Base-by-base conservation (phyloP, 768 basidiomycete species). In the Rhizopogon sp. region DNA sequence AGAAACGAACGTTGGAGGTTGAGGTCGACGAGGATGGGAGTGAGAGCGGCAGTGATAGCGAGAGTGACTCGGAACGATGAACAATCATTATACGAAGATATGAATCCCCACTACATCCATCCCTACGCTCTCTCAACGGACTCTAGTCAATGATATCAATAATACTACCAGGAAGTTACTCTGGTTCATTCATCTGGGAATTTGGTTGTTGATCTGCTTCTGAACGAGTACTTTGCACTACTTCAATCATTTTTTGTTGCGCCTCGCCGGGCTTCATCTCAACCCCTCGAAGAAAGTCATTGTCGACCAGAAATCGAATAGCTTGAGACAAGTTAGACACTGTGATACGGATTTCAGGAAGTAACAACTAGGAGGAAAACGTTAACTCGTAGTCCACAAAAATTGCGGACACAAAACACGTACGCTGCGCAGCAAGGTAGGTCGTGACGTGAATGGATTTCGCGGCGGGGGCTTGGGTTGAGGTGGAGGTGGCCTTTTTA, bases 301-400 rank as follows among this genome's bases (percentile, higher is more conserved):
- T 97, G 57, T 90, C 88, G 1, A 91, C 93, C 16, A 96, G 69
- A 69, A 97, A 98, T 31, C 80, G 84, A 59, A 97, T 90, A 5
- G 90, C 92, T 68, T 98, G 95, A 0, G 93, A 93, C 5, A 98
- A 77, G 68, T 94, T 94, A 1, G 93, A 95, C 4, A 94, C 79
- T 0, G 94, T 95, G 59, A 90, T 78, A 29, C 87, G 83, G 39
- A 96, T 93, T 66, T 96, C 93, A 11, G 88, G 90, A 17, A 87
- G 74, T 5, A 97, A 77, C 11, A 97, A 73, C 90, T 94, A 62
- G 29, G 51, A 33, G 53, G 22, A 42, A 47, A n/a, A 40, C 39
- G 16, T 49, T 9, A 49, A 17, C 50, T 50, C 28, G 35, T 43
- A 43, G 45, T 39, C 22, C 14, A 20, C 22, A 11, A 6, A 20